Conservation (phyloP, 495 filamentous ascomycete genomes). For the Letharia lupina region DNA sequence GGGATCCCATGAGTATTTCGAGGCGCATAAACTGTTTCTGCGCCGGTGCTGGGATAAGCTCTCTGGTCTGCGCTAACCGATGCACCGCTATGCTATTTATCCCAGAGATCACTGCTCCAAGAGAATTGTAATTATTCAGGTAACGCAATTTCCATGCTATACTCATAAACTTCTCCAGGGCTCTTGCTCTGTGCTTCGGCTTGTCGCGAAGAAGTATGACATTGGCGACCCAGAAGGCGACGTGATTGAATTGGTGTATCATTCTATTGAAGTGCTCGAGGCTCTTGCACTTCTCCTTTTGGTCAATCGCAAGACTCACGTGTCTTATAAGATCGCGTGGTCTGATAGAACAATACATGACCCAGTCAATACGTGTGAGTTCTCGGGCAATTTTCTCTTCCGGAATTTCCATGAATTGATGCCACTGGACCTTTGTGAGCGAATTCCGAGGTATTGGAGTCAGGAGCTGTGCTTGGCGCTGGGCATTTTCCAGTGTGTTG, state of each 20-base stretch:
- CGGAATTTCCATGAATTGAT: slow-evolving; percentile 67
- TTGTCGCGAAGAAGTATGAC: slow-evolving; percentile 91
- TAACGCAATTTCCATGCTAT: slow-evolving; percentile 75
- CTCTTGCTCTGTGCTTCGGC: slow-evolving; percentile 83
- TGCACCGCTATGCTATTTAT: slow-evolving; percentile 83
- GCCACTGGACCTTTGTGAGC: slow-evolving; percentile 73
- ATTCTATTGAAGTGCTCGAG: slow-evolving; percentile 84
- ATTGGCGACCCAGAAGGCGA: slow-evolving; percentile 84
- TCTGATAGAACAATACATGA: slow-evolving; percentile 94
- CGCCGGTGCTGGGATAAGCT: slow-evolving; percentile 58
- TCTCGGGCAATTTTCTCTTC: slow-evolving; percentile 83
- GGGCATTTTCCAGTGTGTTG: slow-evolving; percentile 60
- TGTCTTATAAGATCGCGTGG: slow-evolving; percentile 88
- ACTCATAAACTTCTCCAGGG: slow-evolving; percentile 89
- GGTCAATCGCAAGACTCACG: slow-evolving; percentile 62
- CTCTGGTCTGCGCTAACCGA: slow-evolving; percentile 73
- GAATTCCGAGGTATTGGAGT: slow-evolving; percentile 50
- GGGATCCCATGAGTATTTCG: slow-evolving; percentile 84
- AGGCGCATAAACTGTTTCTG: slow-evolving; percentile 81
- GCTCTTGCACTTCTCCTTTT: slow-evolving; percentile 62
- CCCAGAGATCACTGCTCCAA: slow-evolving; percentile 87
- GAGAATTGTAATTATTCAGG: slow-evolving; percentile 92
- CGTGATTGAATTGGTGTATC: slow-evolving; percentile 92
- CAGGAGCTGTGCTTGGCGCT: slow-evolving; percentile 59
- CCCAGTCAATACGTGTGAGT: slow-evolving; percentile 92